Base-by-base conservation (phyloP, 805 yeast genomes). In the Jamesozyma rosinii region DNA sequence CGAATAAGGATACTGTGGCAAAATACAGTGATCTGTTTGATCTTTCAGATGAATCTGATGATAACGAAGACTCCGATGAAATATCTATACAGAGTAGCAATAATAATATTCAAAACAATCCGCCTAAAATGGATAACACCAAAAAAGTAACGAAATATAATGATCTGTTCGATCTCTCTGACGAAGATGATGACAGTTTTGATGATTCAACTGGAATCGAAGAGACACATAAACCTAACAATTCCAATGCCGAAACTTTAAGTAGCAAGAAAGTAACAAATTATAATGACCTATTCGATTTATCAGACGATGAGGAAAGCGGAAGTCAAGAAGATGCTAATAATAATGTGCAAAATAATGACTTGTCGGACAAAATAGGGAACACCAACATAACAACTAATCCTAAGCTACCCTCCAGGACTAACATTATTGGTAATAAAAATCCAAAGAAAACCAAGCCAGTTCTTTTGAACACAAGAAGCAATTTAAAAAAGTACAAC, bases 121-220 rank as follows among this genome's bases (percentile, higher is more conserved):
- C 29, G 4, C 9, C n/a, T 14, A 15, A n/a, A 6, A 19, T n/a
- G 5, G 21, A 9, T 24, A 6, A 24, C 8, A 21, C 26, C 20
- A 42, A 30, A 22, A 41, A 30, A 30, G 17, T 52, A 4, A 46
- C 49, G 30, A 50, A 42, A 14, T 57, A 53, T 22, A 43, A 49
- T 35, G 63, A 59, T 40, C 34, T 59, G 15, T 59, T 57, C 39
- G 54, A 50, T 22, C 36, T 56, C 18, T 51, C 58, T 3, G 57
- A 55, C 30, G 54, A 39, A 20, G 44, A 41, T 4, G 35, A 39
- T 2, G 30, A 22, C 4, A n/a, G n/a, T n/a, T n/a, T n/a, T n/a
- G 27, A 26, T 14, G 17, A 35, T 13, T 6, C 33, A 30, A 17
- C n/a, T 30, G 17, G n/a, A 30, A 11, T 6, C n/a, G 33, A 30